A percentile compares a stretch with the other conserved stretches of the same genome.
These are phyloP conservation scores for Neoboletus brunneissimus DNA, from an alignment of 768 basidiomycete genomes.

Conservation along the genomic window DNA sequence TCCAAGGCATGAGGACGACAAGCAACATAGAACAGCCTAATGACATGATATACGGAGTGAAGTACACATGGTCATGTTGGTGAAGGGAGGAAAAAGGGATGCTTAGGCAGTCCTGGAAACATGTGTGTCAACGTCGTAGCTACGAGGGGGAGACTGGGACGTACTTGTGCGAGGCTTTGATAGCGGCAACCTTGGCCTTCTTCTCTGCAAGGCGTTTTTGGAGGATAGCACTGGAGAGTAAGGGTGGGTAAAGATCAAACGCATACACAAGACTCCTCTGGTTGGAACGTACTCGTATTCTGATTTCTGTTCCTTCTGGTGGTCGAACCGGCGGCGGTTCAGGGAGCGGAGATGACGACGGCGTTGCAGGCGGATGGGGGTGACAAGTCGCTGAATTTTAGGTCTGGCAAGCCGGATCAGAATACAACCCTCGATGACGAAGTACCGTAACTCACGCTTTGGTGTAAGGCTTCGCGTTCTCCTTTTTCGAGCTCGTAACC, in stretches of 20 bases:
- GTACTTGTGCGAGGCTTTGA: conserved; percentile 81
- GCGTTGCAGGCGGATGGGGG: conserved; percentile 92
- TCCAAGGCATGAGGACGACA: conserved; percentile 12
- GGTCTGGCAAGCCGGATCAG: conserved; percentile 50
- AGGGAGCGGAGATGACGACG: conserved; percentile 88
- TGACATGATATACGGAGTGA: conserved; percentile 20
- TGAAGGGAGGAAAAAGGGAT: not conserved
- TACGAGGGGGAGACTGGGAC: conserved; percentile 10
- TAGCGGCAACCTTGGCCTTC: conserved; percentile 86
- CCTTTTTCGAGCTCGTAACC: conserved; percentile 87
- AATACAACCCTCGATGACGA: not conserved
- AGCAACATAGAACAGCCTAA: conserved; percentile 22
- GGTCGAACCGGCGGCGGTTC: conserved; percentile 83
- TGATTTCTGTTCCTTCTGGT: conserved; percentile 91
- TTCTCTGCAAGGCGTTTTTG: conserved; percentile 90
- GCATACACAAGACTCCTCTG: not conserved
- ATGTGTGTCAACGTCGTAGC: not conserved
- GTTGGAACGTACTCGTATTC: conserved; percentile 76
- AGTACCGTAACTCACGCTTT: conserved; percentile 72
- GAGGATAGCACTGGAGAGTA: conserved; percentile 53
- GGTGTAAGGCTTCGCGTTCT: conserved; percentile 87
- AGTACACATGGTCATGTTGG: conserved; percentile 17
- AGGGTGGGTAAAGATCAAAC: not conserved
- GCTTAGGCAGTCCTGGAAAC: conserved; percentile 21
- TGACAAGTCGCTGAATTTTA: conserved; percentile 96